Base-by-base conservation (phyloP, 1,284 basidiomycete genomes). In the Singerocomus inundabilis region DNA sequence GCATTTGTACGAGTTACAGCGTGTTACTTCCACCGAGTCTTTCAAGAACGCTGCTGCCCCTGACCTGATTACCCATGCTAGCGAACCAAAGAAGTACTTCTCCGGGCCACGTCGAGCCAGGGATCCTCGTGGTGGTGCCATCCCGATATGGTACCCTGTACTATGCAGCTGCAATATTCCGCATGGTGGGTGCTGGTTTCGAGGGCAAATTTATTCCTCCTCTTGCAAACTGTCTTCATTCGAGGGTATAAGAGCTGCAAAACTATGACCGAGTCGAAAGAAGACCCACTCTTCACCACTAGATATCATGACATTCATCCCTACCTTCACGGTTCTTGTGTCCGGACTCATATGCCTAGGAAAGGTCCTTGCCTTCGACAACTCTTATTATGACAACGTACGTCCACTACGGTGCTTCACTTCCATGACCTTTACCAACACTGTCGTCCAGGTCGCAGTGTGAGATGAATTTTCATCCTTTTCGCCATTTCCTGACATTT, bases 311-410 rank as follows among this genome's bases (percentile, higher is more conserved):
- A 34, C 43, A 35, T 37, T 49, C 32, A 21, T 49, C 10, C 13
- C 38, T 24, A 12, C 16, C 34, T 13, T 55, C 13, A 16, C 18
- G 10, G 26, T 49, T 34, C 35, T 52, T 33, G 31, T 48, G 25
- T 44, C 45, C 46, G 53, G 53, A 48, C 49, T 52, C 48, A 16
- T 41, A 8, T 56, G 35, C 54, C 40, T 56, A 30, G 36, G 64
- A 35, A 44, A 56, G 33, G 60, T 61, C 32, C 49, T 54, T 43
- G 78, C 75, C 18, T 83, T 79, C 60, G 77, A 81, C 62, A 76
- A 75, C 57, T 72, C 71, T 53, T 73, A 80, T 41, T 81, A 74
- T 62, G 83, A 86, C 63, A 86, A 85, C 58, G 84, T 84, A 59
- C 43, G 73, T 70, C 16, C 26, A 18, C 18, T 18, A 16, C 4